Percentiles rank a stretch among this genome's conserved stretches.
These are phyloP conservation scores for Hypocrella siamensis DNA, from an alignment of 2,329 filamentous ascomycete species.

Conservation along the genomic window DNA sequence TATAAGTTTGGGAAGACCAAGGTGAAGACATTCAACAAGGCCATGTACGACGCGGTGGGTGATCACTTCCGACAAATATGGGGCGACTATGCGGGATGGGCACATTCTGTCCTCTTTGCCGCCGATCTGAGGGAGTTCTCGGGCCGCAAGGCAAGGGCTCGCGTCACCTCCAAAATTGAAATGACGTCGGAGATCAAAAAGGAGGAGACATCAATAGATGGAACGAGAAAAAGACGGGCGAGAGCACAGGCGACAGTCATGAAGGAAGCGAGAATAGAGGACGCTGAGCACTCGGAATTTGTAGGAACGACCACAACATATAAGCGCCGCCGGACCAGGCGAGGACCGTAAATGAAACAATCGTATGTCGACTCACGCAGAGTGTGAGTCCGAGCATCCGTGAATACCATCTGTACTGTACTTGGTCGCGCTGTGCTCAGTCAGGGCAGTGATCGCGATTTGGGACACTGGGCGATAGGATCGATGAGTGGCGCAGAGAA, in stretches of 20 bases:
- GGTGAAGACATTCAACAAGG: slow-evolving; percentile 71
- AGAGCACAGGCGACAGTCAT: slow-evolving; percentile 6
- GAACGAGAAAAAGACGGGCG: slow-evolving; percentile 13
- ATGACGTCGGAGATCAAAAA: slow-evolving; percentile 5
- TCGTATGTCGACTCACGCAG: no score
- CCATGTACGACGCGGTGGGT: slow-evolving; percentile 77
- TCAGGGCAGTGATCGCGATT: no score
- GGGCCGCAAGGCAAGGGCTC: slow-evolving; percentile 29
- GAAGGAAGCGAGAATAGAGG: slow-evolving; percentile 8
- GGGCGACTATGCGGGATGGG: slow-evolving; percentile 93
- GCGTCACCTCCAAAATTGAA: not conserved
- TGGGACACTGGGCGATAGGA: not conserved
- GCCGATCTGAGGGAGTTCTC: slow-evolving; percentile 81
- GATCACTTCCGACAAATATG: slow-evolving; percentile 81
- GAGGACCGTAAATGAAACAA: not conserved
- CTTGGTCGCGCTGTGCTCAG: no score
- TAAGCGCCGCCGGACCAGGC: slow-evolving; percentile 14
- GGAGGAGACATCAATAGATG: slow-evolving; percentile 9
- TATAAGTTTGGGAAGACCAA: slow-evolving; percentile 85
- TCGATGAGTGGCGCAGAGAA: not conserved
- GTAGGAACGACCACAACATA: slow-evolving; percentile 10
- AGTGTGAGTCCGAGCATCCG: no score
- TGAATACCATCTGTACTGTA: no score
- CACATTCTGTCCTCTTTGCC: slow-evolving; percentile 91
- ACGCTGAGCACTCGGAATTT: slow-evolving; percentile 7